Evolutionary conservation across 805 yeast species (phyloP), one percentile per base, ranked within the genome.

Genomic region (Dipodascus albidus): DNA sequence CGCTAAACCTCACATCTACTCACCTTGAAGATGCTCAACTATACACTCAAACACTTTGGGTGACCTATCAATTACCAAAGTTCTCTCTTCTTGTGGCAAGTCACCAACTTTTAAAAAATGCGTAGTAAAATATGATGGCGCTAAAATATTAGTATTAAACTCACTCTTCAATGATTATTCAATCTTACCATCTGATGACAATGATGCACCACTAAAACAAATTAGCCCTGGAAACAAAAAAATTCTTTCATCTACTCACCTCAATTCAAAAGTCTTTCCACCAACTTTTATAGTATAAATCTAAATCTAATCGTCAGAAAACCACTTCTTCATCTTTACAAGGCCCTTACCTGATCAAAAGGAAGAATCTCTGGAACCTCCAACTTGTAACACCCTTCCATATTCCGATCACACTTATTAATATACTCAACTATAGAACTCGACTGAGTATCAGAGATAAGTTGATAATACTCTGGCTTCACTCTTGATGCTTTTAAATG

Each of bases 81-180:
- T 57, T 14, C 62, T 50, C 54, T 75, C 75, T n/a, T 4, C 44
- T 4, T 11, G 44, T 11, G 44, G 44, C 1, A 60, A 61, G 23
- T 62, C 71, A 3, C 67, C 66, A 22, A 8, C 14, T 22, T 47
- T 47, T 47, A 47, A n/a, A 64, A 89, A 89, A 69, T 73, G 86
- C 23, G 76, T 73, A 2, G 96, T 87, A 71, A 89, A 90, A 64
- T 85, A 88, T 2, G 95, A 86, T 0, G 97, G 97, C 3, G 49
- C 49, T 47, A 14, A 38, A 9, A n/a, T 4, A 27, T 47, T 47
- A 42, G 48, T 17, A 17, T n/a, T 42, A 17, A n/a, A 9, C 9
- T 48, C 9, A 19, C 31, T n/a, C 9, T n/a, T 9, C 23, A 11
- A 9, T 19, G 17, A 42, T 9, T 19, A 20, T 48, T 11, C 9